These are phyloP conservation scores for Plasmodium inui DNA, from an alignment of 169 alveolate species.

Conservation along the genomic window DNA sequence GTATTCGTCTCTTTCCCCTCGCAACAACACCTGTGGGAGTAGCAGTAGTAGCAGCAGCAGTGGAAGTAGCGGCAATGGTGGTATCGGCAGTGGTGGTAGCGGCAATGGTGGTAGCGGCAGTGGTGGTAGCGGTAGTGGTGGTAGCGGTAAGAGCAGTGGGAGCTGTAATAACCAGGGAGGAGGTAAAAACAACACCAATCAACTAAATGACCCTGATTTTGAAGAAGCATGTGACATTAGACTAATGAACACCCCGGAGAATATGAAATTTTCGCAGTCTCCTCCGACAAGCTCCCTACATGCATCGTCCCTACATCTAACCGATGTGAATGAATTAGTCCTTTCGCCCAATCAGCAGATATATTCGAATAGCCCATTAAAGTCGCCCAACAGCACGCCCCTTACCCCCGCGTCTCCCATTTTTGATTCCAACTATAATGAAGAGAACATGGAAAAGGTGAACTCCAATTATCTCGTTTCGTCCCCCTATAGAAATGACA, in stretches of 20 bases:
- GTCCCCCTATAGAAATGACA: slow-evolving; percentile 64
- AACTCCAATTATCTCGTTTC: slow-evolving; percentile 57
- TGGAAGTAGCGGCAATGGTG: neutral
- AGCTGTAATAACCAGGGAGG: neutral
- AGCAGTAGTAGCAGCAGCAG: neutral
- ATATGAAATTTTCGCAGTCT: slow-evolving; percentile 69
- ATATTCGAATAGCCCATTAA: slow-evolving; percentile 54
- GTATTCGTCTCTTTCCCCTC: slow-evolving; percentile 40
- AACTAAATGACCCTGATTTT: slow-evolving; percentile 71
- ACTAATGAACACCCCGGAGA: slow-evolving; percentile 61
- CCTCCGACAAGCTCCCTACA: slow-evolving; percentile 74
- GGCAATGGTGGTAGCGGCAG: neutral
- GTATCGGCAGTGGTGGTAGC: slow-evolving; percentile 1
- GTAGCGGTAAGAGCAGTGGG: neutral
- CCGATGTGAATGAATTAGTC: slow-evolving; percentile 73
- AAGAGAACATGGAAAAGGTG: slow-evolving; percentile 64
- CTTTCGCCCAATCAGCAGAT: slow-evolving; percentile 69
- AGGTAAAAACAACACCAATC: slow-evolving; percentile 10
- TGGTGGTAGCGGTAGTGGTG: neutral
- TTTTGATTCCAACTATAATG: slow-evolving; percentile 67
- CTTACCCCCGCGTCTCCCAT: slow-evolving; percentile 33
- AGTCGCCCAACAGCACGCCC: slow-evolving; percentile 48
- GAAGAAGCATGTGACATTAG: slow-evolving; percentile 75
- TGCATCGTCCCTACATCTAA: slow-evolving; percentile 66
- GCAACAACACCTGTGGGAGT: slow-evolving; percentile 11